These are phyloP conservation scores for Phaeoacremonium minimum DNA, from an alignment of 2,329 filamentous ascomycete species.

Conservation along the genomic window DNA sequence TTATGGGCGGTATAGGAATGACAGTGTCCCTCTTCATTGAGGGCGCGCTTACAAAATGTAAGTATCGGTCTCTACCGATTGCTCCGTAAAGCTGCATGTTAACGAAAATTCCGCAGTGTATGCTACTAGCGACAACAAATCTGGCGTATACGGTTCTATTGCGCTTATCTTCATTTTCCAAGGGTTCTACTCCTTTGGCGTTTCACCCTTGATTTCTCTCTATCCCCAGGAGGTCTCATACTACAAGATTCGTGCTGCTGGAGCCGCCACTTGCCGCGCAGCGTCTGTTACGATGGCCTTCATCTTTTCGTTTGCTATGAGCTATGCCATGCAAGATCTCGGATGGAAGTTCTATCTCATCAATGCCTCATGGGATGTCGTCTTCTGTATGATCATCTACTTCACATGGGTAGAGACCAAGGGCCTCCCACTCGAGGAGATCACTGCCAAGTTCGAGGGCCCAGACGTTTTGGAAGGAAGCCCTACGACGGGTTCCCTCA, in stretches of 20 bases:
- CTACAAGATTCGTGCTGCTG: slow-evolving; percentile 23
- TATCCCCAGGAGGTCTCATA: slow-evolving; percentile 26
- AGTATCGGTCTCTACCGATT: neutral
- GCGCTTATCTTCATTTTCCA: slow-evolving; percentile 27
- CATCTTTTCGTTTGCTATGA: slow-evolving; percentile 18
- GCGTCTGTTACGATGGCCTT: neutral
- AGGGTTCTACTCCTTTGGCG: slow-evolving; percentile 23
- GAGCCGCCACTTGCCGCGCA: slow-evolving; percentile 19
- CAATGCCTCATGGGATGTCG: slow-evolving; percentile 20
- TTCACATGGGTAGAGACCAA: slow-evolving; percentile 23
- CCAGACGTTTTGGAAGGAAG: slow-evolving; percentile 7
- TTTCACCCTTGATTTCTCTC: slow-evolving; percentile 26
- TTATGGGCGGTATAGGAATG: slow-evolving; percentile 18
- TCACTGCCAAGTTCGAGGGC: slow-evolving; percentile 19
- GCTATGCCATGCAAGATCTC: slow-evolving; percentile 19
- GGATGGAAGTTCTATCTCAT: slow-evolving; percentile 25
- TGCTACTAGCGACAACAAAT: slow-evolving; percentile 28
- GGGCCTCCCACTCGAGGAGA: slow-evolving; percentile 20
- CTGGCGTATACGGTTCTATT: slow-evolving; percentile 33
- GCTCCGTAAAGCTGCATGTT: slow-evolving; percentile 13
- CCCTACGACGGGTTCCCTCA: too few species aligned
- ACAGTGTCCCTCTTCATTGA: slow-evolving; percentile 15
- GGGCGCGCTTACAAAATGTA: slow-evolving; percentile 19
- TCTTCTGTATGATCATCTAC: slow-evolving; percentile 17
- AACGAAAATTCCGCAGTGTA: too few species aligned